Evolutionary conservation across 1,284 basidiomycete species (phyloP).

Genomic region (Malassezia arunalokei): DNA sequence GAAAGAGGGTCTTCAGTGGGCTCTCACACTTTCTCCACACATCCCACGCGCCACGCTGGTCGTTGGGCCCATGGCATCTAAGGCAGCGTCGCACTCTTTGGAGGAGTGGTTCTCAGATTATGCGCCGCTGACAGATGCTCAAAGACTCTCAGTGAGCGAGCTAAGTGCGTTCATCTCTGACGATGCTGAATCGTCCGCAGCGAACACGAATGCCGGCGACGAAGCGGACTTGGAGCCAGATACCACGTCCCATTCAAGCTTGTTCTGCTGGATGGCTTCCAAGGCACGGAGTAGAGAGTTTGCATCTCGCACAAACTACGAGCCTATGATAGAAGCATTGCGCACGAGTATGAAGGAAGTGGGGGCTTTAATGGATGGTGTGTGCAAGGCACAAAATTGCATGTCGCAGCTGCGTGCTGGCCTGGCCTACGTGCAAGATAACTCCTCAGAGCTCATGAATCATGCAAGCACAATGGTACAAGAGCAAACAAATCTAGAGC

Average conservation of each 20-base stretch:
- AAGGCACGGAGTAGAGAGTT: neutral
- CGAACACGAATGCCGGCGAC: neutral
- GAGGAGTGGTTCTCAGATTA: conserved; percentile 12
- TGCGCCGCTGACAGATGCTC: conserved; percentile 9
- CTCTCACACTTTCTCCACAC: too few species aligned
- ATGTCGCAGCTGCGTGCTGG: conserved; percentile 34
- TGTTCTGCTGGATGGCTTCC: neutral
- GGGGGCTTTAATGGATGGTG: conserved; percentile 20
- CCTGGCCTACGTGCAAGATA: conserved; percentile 30
- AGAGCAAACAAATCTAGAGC: conserved; percentile 26
- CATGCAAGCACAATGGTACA: conserved; percentile 28
- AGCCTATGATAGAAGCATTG: neutral
- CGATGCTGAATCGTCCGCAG: neutral
- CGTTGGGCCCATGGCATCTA: too few species aligned
- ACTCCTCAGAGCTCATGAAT: conserved; percentile 29
- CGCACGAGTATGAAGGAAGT: neutral
- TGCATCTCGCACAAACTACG: neutral
- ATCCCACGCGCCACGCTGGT: too few species aligned
- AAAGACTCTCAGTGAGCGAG: conserved; percentile 12
- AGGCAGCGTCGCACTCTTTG: conserved; percentile 3
- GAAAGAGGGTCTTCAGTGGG: neutral
- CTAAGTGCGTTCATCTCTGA: conserved; percentile 6
- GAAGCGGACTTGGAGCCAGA: neutral
- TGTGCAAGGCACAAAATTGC: conserved; percentile 28
- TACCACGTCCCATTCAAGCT: neutral